Base-by-base conservation (phyloP, 345 rosid genomes). In the Sisymbrium altissimum region DNA sequence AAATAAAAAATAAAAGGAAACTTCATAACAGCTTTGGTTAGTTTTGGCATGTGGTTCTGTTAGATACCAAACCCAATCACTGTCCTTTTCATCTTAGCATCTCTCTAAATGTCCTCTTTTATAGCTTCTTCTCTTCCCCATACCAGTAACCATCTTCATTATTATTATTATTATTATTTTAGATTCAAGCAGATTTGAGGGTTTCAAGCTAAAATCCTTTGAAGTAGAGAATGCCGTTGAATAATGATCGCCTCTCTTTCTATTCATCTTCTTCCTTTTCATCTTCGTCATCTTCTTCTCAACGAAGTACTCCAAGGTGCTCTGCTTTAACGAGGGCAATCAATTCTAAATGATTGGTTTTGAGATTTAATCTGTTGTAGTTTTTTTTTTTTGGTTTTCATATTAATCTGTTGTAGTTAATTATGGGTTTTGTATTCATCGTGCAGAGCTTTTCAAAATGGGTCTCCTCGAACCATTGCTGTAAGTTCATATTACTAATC, bases 271-370 rank as follows among this genome's bases (percentile, higher is more conserved):
- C 87, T 61, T 75, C 74, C 13, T 62, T 60, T 30, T 41, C 74
- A 36, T 75, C 86, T 35, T 81, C 73, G 9, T 68, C 88, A 53
- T 81, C 87, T 68, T 82, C 82, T 75, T 66, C 82, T 4, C 79
- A 64, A 8, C 73, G 57, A 13, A 80, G 69, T 68, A 74, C 81
- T 49, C 67, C 77, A 55, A 76, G 86, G 87, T 85, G 48, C 9
- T 56, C 6, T 65, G 29, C 52, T 33, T 25, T 36, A n/a, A 13
- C 10, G 4, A 68, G 27, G 12, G 40, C 36, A 48, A 38, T 9
- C 15, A 60, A 27, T 45, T 41, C 12, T 40, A 13, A 67, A 3
- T 29, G 14, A 76, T 29, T 15, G 6, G 15, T 23, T 3, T 25
- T 33, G 40, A 30, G 3, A 9, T 48, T 55, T 35, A 6, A 32